phyloP scores from a whole-genome alignment of 2,329 filamentous ascomycete genomes.

The Chaetomiaceae sp. region DNA sequence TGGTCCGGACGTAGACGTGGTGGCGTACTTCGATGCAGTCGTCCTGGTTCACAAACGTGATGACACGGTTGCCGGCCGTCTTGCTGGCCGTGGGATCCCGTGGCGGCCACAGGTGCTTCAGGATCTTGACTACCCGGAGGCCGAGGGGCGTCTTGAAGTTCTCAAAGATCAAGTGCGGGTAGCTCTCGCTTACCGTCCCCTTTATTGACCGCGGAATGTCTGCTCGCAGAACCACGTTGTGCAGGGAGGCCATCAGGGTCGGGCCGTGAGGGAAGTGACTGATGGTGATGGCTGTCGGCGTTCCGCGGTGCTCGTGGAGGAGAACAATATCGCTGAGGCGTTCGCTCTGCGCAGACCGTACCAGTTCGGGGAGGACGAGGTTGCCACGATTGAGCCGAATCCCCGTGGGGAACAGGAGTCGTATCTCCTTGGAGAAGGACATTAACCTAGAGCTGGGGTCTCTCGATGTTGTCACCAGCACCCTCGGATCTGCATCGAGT shows the following conservation, averaged over 20 bases:
- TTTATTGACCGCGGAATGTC: slow-evolving; percentile 86
- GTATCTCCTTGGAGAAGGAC: slow-evolving; percentile 81
- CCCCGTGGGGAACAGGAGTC: slow-evolving; percentile 26
- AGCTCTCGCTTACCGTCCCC: slow-evolving; percentile 70
- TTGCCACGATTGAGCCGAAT: slow-evolving; percentile 76
- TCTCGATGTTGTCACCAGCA: slow-evolving; percentile 86
- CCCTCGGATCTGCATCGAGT: slow-evolving; percentile 48
- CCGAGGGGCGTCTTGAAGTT: slow-evolving; percentile 82
- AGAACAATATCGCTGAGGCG: slow-evolving; percentile 82
- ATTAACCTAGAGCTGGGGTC: slow-evolving; percentile 78
- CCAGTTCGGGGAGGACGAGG: slow-evolving; percentile 78
- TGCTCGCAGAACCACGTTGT: slow-evolving; percentile 85
- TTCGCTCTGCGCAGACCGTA: slow-evolving; percentile 73
- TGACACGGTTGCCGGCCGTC: slow-evolving; percentile 81
- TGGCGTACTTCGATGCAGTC: slow-evolving; percentile 91
- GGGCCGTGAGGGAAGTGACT: slow-evolving; percentile 87
- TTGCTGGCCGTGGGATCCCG: slow-evolving; percentile 68
- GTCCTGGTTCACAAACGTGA: slow-evolving; percentile 92
- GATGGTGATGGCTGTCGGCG: slow-evolving; percentile 79
- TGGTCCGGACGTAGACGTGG: slow-evolving; percentile 85
- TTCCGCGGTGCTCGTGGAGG: slow-evolving; percentile 75
- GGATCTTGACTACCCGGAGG: slow-evolving; percentile 75
- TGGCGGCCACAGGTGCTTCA: slow-evolving; percentile 93
- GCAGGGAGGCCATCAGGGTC: slow-evolving; percentile 76
- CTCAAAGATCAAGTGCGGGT: slow-evolving; percentile 93